Percentiles rank a stretch among this genome's conserved stretches.
phyloP scores from a whole-genome alignment of 106 monocot genomes.

The Xerophyta viscosa region DNA sequence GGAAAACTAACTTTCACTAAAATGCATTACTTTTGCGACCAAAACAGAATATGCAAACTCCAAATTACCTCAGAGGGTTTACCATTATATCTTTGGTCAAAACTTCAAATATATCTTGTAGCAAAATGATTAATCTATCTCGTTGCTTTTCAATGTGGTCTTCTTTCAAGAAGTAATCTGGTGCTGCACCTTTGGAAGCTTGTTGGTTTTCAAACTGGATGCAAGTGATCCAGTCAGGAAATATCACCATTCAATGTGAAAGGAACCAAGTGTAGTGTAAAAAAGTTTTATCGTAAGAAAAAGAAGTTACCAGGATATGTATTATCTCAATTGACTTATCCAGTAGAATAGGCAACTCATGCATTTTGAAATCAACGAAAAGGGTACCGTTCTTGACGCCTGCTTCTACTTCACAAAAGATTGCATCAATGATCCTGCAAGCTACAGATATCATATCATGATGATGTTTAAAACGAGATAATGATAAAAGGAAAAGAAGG shows the following conservation, averaged over 20 bases:
- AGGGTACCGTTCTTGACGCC: constrained; percentile 35
- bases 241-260: neutral
- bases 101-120: constrained; percentile 74
- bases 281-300: too few species aligned
- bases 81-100: constrained; percentile 53
- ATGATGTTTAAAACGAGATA: constrained; percentile 8
- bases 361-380: constrained; percentile 39
- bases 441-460: constrained; percentile 3
- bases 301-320: constrained; percentile 40
- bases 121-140: constrained; percentile 42
- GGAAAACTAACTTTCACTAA: neutral
- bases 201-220: constrained; percentile 39
- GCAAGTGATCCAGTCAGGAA: constrained; percentile 2
- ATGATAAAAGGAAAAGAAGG: too few species aligned
- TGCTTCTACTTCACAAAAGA: constrained; percentile 36
- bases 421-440: constrained; percentile 39
- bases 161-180: too few species aligned
- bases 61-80: constrained; percentile 31
- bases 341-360: constrained; percentile 30
- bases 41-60: too few species aligned
- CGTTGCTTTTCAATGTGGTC: too few species aligned
- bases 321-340: constrained; percentile 34
- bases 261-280: too few species aligned
- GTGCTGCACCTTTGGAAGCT: too few species aligned
- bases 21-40: neutral